Evolutionary conservation across 257 asterid species (phyloP).

Genomic region (Cruciata laevipes): DNA sequence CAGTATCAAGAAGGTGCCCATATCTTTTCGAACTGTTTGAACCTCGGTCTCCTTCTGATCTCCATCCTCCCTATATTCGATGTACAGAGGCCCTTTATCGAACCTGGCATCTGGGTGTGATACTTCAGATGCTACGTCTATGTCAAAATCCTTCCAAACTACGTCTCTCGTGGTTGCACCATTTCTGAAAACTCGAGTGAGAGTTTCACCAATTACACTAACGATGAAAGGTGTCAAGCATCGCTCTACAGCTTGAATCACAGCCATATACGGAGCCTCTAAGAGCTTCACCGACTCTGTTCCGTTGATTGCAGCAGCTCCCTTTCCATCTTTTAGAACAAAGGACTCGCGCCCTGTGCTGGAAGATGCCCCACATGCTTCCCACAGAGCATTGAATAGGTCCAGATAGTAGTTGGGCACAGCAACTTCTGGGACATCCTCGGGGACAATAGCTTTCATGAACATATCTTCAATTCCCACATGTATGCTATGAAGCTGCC

Average conservation of each 20-base stretch:
- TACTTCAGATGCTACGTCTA: conserved; percentile 34
- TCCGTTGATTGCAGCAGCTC: conserved; percentile 72
- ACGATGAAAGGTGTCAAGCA: conserved; percentile 80
- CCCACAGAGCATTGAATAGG: conserved; percentile 85
- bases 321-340: conserved; percentile 79
- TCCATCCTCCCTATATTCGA: conserved; percentile 59
- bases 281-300: conserved; percentile 81
- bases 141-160: conserved; percentile 48
- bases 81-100: conserved; percentile 58
- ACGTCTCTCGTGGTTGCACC: conserved; percentile 54
- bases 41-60: conserved; percentile 32
- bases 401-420: conserved; percentile 42
- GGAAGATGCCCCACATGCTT: conserved; percentile 77
- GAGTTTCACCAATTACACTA: conserved; percentile 68
- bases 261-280: conserved; percentile 48
- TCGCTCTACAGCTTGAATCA: conserved; percentile 60
- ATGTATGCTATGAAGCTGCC: conserved; percentile 66
- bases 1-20: conserved; percentile 58
- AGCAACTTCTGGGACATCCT: conserved; percentile 42
- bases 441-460: conserved; percentile 65
- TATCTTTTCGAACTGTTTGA: conserved; percentile 33
- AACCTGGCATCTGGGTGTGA: conserved; percentile 36
- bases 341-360: conserved; percentile 79
- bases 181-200: conserved; percentile 49
- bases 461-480: conserved; percentile 98